Base-by-base conservation (phyloP, 2,329 filamentous ascomycete genomes). In the Harringtonia lauricola region DNA sequence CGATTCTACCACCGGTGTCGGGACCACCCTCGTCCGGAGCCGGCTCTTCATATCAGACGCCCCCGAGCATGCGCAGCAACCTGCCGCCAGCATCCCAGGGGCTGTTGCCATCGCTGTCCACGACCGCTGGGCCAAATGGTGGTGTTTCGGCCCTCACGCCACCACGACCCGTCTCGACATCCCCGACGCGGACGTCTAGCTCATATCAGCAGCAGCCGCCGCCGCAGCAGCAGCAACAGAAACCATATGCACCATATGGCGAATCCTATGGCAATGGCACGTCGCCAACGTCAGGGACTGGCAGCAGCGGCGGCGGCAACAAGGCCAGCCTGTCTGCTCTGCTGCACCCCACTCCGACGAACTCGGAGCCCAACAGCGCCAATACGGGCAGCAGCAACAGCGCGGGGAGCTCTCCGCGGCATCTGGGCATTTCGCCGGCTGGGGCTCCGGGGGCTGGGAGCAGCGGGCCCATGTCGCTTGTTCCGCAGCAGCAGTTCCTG, bases 311-410 rank as follows among this genome's bases (percentile, higher is more conserved):
- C 51, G 9, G 50, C 36, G 33, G 46, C 28, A 60, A 65, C 55
- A 71, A 63, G 59, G 63, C 69, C 3, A 71, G 65, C 54, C 52
- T 74, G 13, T 68, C 70, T 12, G 64, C 65, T 3, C 57, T 65
- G 15, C 58, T 74, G n/a, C 72, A 77, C 53, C 67, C 74, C 3
- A 67, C 67, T 2, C 64, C 65, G 29, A 64, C 57, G 47, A 69
- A 63, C 51, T 65, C 63, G 10, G 69, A 68, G 46, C 58, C 64
- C 39, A 63, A 50, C 36, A 65, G 55, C 53, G 64, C 52, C 38
- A 59, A 59, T 48, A 34, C 45, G 24, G 64, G 50, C 36, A 64
- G 55, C 54, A 64, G 51, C 39, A 59, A 59, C 50, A 68, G 68
- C 52, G 65, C 63, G 8, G 56, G 57, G 49, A 74, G 69, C 51